Evolutionary conservation across 345 rosid genomes (phyloP).

Genomic region (Pistacia atlantica): DNA sequence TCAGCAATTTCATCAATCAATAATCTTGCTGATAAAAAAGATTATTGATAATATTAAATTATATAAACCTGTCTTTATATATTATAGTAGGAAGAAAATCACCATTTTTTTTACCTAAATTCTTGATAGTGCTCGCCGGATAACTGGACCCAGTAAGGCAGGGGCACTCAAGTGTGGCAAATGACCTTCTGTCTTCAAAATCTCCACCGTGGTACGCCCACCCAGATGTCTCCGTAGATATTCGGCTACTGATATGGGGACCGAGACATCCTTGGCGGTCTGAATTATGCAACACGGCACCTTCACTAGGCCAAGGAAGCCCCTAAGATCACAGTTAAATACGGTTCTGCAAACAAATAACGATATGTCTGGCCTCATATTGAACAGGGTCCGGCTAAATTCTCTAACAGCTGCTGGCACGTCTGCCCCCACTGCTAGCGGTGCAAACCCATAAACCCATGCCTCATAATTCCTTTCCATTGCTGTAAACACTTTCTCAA

Average conservation of each 20-base stretch:
- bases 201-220: slow-evolving; percentile 64
- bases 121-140: slow-evolving; percentile 69
- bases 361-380: slow-evolving; percentile 89
- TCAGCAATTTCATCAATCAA: neutral
- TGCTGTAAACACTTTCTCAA: slow-evolving; percentile 67
- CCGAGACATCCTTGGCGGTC: slow-evolving; percentile 62
- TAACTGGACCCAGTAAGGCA: slow-evolving; percentile 48
- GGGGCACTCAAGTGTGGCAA: slow-evolving; percentile 90
- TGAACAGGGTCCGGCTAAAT: slow-evolving; percentile 82
- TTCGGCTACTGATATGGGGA: slow-evolving; percentile 72
- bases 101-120: neutral
- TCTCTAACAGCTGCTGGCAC: slow-evolving; percentile 82
- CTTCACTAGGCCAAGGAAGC: slow-evolving; percentile 63
- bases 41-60: neutral
- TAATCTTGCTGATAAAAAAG: no score
- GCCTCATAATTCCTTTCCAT: slow-evolving; percentile 84
- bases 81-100: neutral
- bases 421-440: slow-evolving; percentile 75
- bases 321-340: slow-evolving; percentile 68
- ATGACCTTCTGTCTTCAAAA: slow-evolving; percentile 73
- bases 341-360: slow-evolving; percentile 63
- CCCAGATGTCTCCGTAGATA: slow-evolving; percentile 68
- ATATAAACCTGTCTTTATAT: neutral
- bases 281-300: slow-evolving; percentile 71
- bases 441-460: slow-evolving; percentile 79